Conservation (phyloP, 768 basidiomycete genomes). For the Lyophyllum semitale region DNA sequence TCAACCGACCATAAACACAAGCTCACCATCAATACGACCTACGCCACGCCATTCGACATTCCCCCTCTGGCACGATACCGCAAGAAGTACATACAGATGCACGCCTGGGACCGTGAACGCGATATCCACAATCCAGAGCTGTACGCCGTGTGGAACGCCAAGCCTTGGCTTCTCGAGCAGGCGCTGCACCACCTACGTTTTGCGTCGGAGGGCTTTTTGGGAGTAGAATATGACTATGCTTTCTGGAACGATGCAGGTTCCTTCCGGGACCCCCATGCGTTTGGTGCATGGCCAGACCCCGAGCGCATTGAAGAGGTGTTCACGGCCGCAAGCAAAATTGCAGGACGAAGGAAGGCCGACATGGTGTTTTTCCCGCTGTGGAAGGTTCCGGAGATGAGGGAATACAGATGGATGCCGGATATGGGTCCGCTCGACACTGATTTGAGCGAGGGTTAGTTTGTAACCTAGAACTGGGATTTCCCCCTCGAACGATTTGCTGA, state of each 20-base stretch:
- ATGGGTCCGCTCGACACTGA: conserved; percentile 53
- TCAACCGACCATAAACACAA: neutral
- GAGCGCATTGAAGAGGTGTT: conserved; percentile 38
- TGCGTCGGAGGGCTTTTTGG: neutral
- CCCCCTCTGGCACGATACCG: conserved; percentile 41
- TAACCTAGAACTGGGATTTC: too few relatives aligned
- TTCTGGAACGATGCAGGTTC: conserved; percentile 64
- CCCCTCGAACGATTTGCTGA: too few relatives aligned
- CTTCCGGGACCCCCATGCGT: conserved; percentile 47
- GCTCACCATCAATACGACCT: conserved; percentile 24
- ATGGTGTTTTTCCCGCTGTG: conserved; percentile 50
- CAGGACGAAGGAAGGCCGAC: conserved; percentile 29
- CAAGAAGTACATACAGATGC: conserved; percentile 41
- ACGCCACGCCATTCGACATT: conserved; percentile 45
- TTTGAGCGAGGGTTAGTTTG: conserved; percentile 49
- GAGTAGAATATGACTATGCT: conserved; percentile 46
- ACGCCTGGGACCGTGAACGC: conserved; percentile 45
- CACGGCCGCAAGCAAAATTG: conserved; percentile 13
- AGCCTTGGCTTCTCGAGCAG: conserved; percentile 50
- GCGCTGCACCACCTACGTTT: conserved; percentile 32
- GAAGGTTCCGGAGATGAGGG: conserved; percentile 30
- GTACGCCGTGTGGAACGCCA: conserved; percentile 59
- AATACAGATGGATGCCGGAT: conserved; percentile 42
- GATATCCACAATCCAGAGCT: conserved; percentile 44
- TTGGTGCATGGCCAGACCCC: conserved; percentile 48